Percentiles rank a stretch among this genome's conserved stretches.
Evolutionary conservation across 306 rosid genomes (phyloP).

Genomic region (Ormosia emarginata): DNA sequence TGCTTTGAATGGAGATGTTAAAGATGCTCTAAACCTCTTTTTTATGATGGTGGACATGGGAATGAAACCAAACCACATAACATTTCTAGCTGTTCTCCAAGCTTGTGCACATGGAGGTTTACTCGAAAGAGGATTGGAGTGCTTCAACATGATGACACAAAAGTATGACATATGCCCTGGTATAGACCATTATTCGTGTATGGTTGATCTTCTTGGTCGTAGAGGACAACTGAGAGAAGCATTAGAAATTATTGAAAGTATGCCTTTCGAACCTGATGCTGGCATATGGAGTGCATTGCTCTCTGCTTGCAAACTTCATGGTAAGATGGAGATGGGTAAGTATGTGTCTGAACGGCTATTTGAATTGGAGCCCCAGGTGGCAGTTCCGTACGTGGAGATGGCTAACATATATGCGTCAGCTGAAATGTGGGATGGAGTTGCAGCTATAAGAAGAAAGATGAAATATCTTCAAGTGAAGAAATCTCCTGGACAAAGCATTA

Average conservation of each 20-base stretch:
- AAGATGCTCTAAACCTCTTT: constrained; percentile 57
- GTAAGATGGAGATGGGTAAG: constrained; percentile 41
- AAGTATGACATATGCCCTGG: constrained; percentile 43
- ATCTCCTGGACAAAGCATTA: constrained; percentile 58
- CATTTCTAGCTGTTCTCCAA: constrained; percentile 75
- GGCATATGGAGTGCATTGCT: constrained; percentile 72
- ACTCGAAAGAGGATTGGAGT: constrained; percentile 58
- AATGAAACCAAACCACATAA: constrained; percentile 54
- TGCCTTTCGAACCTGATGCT: constrained; percentile 59
- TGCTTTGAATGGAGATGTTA: constrained; percentile 61
- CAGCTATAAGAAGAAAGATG: constrained; percentile 55
- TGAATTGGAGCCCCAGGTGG: constrained; percentile 48
- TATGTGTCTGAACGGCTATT: constrained; percentile 37
- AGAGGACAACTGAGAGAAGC: constrained; percentile 57
- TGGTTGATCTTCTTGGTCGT: constrained; percentile 63
- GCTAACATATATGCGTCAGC: constrained; percentile 64
- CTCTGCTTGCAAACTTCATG: constrained; percentile 64
- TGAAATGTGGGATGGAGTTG: constrained; percentile 67
- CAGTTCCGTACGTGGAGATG: constrained; percentile 61
- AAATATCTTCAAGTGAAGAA: constrained; percentile 49
- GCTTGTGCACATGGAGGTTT: constrained; percentile 72
- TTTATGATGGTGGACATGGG: constrained; percentile 42
- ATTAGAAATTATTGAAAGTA: constrained; percentile 39
- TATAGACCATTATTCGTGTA: constrained; percentile 69
- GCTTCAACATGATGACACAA: constrained; percentile 45